Evolutionary conservation across 78 protist species (phyloP).

Genomic region (Dictyostelium intermedium): DNA sequence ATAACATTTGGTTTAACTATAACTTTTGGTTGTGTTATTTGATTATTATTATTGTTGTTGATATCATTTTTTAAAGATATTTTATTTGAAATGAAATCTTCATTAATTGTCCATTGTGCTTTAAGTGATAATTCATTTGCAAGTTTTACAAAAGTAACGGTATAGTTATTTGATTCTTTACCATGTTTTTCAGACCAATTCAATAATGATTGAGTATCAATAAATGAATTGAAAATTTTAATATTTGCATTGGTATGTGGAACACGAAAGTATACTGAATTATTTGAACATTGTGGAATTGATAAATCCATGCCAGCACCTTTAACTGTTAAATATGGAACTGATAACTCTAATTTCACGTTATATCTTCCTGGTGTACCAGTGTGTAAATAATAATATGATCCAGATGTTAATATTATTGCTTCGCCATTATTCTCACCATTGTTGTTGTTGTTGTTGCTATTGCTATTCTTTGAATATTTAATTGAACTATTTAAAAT

Average conservation of each 20-base stretch:
- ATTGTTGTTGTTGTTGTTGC: background rate
- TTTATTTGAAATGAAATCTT: conserved; percentile 3
- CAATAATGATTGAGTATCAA: conserved; percentile 1
- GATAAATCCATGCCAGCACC: conserved; percentile 55
- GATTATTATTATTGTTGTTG: background rate
- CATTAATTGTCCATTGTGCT: conserved; percentile 63
- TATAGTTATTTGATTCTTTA: conserved; percentile 12
- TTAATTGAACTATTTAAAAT: background rate
- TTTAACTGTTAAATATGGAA: conserved; percentile 44
- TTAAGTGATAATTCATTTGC: conserved; percentile 33
- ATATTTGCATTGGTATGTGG: conserved; percentile 46
- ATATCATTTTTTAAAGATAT: background rate
- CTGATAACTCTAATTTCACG: background rate
- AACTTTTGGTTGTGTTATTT: background rate
- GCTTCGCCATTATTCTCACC: background rate
- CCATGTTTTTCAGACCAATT: background rate
- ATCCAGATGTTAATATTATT: background rate
- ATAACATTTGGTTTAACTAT: conserved; percentile 39
- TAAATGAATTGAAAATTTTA: conserved; percentile 55
- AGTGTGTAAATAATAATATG: conserved; percentile 12
- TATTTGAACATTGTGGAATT: conserved; percentile 60
- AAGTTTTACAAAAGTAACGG: conserved; percentile 38
- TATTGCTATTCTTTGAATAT: background rate
- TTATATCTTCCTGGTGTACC: conserved; percentile 26
- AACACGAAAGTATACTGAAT: conserved; percentile 36